Conservation (phyloP, 805 yeast species). For the Torulaspora franciscae region DNA sequence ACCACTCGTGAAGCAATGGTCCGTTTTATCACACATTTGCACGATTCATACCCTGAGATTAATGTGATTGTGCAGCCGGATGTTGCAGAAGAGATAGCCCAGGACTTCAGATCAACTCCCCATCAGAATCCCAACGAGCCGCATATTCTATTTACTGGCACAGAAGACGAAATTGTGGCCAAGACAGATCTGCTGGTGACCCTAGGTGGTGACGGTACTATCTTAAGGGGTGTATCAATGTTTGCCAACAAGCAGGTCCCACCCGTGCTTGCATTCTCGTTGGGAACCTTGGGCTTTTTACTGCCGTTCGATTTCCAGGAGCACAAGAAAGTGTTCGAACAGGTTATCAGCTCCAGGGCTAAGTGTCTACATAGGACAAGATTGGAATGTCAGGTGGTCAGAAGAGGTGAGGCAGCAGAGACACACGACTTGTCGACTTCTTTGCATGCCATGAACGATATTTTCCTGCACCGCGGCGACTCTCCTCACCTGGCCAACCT, state of each 20-base stretch:
- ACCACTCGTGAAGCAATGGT: slow-evolving; percentile 63
- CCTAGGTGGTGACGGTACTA: slow-evolving; percentile 96
- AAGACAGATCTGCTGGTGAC: slow-evolving; percentile 81
- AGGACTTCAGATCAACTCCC: slow-evolving; percentile 25
- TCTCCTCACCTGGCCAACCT: slow-evolving; percentile 79
- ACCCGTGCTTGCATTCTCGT: slow-evolving; percentile 80
- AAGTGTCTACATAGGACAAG: slow-evolving; percentile 72
- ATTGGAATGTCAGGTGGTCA: slow-evolving; percentile 66
- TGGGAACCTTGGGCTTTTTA: slow-evolving; percentile 87
- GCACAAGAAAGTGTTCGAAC: slow-evolving; percentile 53
- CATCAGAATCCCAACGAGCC: slow-evolving; percentile 32
- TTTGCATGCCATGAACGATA: slow-evolving; percentile 84
- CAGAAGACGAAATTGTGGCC: slow-evolving; percentile 48
- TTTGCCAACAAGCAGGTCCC: slow-evolving; percentile 74
- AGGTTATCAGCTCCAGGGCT: slow-evolving; percentile 64
- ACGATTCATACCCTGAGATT: slow-evolving; percentile 58
- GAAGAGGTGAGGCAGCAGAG: slow-evolving; percentile 24
- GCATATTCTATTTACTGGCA: slow-evolving; percentile 54
- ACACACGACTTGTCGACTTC: slow-evolving; percentile 13
- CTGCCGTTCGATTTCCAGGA: slow-evolving; percentile 78
- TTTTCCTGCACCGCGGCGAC: slow-evolving; percentile 81
- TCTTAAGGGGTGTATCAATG: slow-evolving; percentile 72
- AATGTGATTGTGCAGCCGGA: slow-evolving; percentile 75
- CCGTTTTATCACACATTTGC: slow-evolving; percentile 56
- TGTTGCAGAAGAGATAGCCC: slow-evolving; percentile 62